Evolutionary conservation across 495 filamentous ascomycete genomes (phyloP).

Genomic region (Aspergillus funiculosus): DNA sequence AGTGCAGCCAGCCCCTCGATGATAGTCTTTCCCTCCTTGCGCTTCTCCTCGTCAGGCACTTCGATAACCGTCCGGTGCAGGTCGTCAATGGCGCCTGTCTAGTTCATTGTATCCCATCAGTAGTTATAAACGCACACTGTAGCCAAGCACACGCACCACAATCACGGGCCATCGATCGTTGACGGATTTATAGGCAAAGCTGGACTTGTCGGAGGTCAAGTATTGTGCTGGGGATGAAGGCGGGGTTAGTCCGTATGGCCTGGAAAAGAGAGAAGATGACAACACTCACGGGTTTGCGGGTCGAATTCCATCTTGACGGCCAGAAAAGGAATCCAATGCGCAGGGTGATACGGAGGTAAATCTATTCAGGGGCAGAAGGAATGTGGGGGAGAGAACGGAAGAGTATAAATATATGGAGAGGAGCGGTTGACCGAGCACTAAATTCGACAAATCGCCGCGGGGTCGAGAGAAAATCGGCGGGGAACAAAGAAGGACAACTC

Average conservation of each 20-base stretch:
- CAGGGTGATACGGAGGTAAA: conserved; percentile 8
- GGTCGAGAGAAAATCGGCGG: conserved; percentile 7
- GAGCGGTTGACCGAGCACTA: conserved; percentile 12
- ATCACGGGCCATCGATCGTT: conserved; percentile 90
- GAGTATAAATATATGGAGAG: conserved; percentile 1
- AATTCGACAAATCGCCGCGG: conserved; percentile 8
- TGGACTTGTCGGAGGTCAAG: conserved; percentile 71
- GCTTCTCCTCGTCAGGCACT: conserved; percentile 52
- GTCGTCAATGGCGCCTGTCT: conserved; percentile 96
- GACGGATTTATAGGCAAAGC: conserved; percentile 79
- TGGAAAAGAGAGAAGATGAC: background rate
- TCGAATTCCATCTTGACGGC: conserved; percentile 53
- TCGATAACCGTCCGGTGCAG: conserved; percentile 64
- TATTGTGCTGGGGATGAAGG: conserved; percentile 55
- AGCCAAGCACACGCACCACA: conserved; percentile 51
- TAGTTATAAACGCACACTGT: background rate
- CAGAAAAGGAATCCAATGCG: conserved; percentile 1
- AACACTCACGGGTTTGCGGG: conserved; percentile 52
- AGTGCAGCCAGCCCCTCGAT: conserved; percentile 71
- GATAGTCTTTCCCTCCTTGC: conserved; percentile 78
- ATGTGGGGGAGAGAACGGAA: conserved; percentile 9
- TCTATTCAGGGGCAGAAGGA: too few relatives aligned
- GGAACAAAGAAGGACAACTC: background rate
- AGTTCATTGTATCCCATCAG: background rate
- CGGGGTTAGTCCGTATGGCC: conserved; percentile 16